Evolutionary conservation across 2,329 filamentous ascomycete species (phyloP).

Genomic region (Hypomyces rosellus): DNA sequence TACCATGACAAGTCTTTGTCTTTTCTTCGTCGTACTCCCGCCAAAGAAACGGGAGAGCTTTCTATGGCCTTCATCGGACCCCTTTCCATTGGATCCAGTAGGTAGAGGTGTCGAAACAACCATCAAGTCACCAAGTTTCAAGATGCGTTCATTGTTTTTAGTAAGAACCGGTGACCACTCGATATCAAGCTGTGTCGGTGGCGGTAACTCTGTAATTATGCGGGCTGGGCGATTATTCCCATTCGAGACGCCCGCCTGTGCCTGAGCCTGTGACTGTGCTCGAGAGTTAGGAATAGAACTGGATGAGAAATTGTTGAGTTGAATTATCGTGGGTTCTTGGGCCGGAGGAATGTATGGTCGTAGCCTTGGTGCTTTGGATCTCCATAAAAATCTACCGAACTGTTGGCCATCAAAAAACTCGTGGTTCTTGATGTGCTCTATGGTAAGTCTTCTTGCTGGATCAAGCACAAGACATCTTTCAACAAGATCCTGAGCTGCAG

Average conservation of each 20-base stretch:
- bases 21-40: slow-evolving; percentile 83
- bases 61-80: slow-evolving; percentile 68
- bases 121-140: slow-evolving; percentile 87
- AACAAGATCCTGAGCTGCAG: slow-evolving; percentile 78
- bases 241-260: slow-evolving; percentile 33
- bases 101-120: slow-evolving; percentile 74
- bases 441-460: slow-evolving; percentile 72
- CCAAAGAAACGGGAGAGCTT: slow-evolving; percentile 94
- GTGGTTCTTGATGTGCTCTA: slow-evolving; percentile 96
- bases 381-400: slow-evolving; percentile 84
- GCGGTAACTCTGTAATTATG: slow-evolving; percentile 89
- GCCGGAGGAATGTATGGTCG: slow-evolving; percentile 75
- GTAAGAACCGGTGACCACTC: slow-evolving; percentile 97
- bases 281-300: slow-evolving; percentile 21
- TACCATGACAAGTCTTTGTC: slow-evolving; percentile 88
- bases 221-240: slow-evolving; percentile 58
- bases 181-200: slow-evolving; percentile 94
- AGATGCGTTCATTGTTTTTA: slow-evolving; percentile 82
- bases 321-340: slow-evolving; percentile 68
- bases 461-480: slow-evolving; percentile 88
- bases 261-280: slow-evolving; percentile 28
- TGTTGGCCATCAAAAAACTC: slow-evolving; percentile 84
- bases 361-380: slow-evolving; percentile 78
- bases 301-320: slow-evolving; percentile 54
- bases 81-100: slow-evolving; percentile 66